These are phyloP conservation scores for Chernovozyma aurita DNA, from an alignment of 1,139 yeast species.

Conservation along the genomic window DNA sequence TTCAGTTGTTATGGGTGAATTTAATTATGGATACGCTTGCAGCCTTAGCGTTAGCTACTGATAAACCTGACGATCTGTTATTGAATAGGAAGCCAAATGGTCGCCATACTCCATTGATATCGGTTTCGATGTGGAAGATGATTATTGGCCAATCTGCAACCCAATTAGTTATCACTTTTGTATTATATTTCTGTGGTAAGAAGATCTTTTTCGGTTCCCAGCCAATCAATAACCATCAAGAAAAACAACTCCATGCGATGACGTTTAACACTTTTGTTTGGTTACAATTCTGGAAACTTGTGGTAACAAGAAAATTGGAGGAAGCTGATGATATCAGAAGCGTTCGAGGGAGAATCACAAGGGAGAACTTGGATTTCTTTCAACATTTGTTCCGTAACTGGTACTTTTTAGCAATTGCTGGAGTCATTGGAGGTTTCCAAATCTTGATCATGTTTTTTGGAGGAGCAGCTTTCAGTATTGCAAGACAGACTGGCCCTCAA, in stretches of 20 bases:
- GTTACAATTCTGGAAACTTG: slow-evolving; percentile 92
- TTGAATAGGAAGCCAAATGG: slow-evolving; percentile 84
- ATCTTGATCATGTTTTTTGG: slow-evolving; percentile 93
- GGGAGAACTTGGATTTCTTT: slow-evolving; percentile 70
- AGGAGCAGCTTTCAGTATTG: slow-evolving; percentile 88
- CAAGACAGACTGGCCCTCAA: slow-evolving; percentile 72
- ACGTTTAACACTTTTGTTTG: slow-evolving; percentile 96
- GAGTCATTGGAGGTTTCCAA: slow-evolving; percentile 78
- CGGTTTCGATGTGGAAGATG: slow-evolving; percentile 98
- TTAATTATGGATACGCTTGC: slow-evolving; percentile 98
- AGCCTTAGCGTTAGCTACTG: slow-evolving; percentile 96
- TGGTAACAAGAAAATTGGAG: slow-evolving; percentile 87
- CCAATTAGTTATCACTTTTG: slow-evolving; percentile 76
- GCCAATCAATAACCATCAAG: slow-evolving; percentile 38
- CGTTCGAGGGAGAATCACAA: slow-evolving; percentile 54
- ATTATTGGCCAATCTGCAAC: slow-evolving; percentile 79
- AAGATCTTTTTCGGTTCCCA: slow-evolving; percentile 47
- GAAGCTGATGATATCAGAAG: slow-evolving; percentile 70
- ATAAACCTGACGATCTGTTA: slow-evolving; percentile 82
- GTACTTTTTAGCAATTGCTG: slow-evolving; percentile 70
- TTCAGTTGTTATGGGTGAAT: slow-evolving; percentile 95
- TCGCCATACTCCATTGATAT: slow-evolving; percentile 71
- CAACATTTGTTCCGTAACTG: slow-evolving; percentile 77
- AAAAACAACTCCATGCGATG: slow-evolving; percentile 68
- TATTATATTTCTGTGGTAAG: slow-evolving; percentile 74